Percentiles rank a stretch among this genome's conserved stretches.
Conservation (phyloP, 2,329 filamentous ascomycete species). For the Apiospora pterosperma region DNA sequence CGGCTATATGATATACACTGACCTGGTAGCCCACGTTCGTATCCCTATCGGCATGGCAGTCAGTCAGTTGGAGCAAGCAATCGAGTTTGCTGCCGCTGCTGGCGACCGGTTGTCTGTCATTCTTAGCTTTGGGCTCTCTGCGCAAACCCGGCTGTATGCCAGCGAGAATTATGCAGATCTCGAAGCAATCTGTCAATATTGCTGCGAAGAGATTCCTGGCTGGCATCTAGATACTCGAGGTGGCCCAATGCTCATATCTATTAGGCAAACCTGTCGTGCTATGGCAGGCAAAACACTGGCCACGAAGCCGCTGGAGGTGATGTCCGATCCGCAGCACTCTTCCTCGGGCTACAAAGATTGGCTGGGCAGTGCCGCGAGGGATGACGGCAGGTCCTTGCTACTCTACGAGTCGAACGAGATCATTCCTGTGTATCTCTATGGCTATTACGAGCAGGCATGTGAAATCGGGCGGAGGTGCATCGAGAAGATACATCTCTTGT, state of each 20-base stretch:
- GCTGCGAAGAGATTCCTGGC: constrained; percentile 69
- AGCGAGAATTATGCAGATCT: constrained; percentile 67
- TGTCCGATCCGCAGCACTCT: constrained; percentile 67
- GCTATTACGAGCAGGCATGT: constrained; percentile 57
- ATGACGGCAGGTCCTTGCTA: constrained; percentile 61
- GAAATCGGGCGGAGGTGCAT: constrained; percentile 52
- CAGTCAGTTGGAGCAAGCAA: constrained; percentile 58
- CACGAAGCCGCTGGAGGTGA: constrained; percentile 49
- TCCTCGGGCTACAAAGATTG: constrained; percentile 57
- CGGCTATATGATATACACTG: constrained; percentile 65
- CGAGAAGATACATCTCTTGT: constrained; percentile 46
- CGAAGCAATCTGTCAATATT: constrained; percentile 67
- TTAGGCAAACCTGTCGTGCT: constrained; percentile 64
- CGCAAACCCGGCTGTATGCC: constrained; percentile 65
- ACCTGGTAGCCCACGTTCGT: constrained; percentile 69
- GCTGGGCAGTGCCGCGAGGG: constrained; percentile 47
- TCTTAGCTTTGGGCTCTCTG: constrained; percentile 65
- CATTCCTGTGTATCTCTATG: constrained; percentile 59
- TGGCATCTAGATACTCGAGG: constrained; percentile 71
- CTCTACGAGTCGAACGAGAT: constrained; percentile 68
- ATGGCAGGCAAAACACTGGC: constrained; percentile 69
- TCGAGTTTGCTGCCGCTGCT: constrained; percentile 62
- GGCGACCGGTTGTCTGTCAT: constrained; percentile 72
- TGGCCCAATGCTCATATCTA: constrained; percentile 63
- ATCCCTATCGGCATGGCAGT: constrained; percentile 57